phyloP scores from a whole-genome alignment of 805 yeast species.

The Candida sakaeoensis region DNA sequence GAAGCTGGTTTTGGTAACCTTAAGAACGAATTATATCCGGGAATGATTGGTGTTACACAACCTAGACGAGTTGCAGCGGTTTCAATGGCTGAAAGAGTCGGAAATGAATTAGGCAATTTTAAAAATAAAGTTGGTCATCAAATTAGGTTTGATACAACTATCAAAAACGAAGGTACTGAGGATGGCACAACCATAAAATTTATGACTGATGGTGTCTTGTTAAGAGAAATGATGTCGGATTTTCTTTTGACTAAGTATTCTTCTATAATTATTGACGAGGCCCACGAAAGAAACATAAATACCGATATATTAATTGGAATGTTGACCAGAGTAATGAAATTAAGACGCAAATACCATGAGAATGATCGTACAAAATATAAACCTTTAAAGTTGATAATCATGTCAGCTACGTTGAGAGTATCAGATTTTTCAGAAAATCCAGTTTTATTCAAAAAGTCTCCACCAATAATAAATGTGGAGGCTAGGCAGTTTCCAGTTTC shows the following conservation, averaged over 20 bases:
- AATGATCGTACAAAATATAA: slow-evolving; percentile 46
- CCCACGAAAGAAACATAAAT: slow-evolving; percentile 94
- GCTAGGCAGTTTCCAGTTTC: slow-evolving; percentile 95
- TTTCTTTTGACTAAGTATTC: slow-evolving; percentile 79
- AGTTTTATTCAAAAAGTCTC: slow-evolving; percentile 62
- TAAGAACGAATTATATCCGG: slow-evolving; percentile 56
- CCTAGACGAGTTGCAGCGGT: slow-evolving; percentile 94
- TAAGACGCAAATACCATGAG: slow-evolving; percentile 54
- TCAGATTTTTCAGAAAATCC: slow-evolving; percentile 86
- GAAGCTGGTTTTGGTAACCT: slow-evolving; percentile 88
- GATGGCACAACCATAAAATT: slow-evolving; percentile 69
- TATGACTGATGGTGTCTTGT: slow-evolving; percentile 92
- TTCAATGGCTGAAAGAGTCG: slow-evolving; percentile 82
- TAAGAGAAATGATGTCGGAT: slow-evolving; percentile 91
- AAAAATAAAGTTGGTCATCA: slow-evolving; percentile 73
- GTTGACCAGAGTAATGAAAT: slow-evolving; percentile 77
- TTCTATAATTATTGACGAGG: slow-evolving; percentile 88
- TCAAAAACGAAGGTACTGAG: slow-evolving; percentile 44
- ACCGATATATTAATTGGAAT: slow-evolving; percentile 96
- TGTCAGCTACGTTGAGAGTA: slow-evolving; percentile 97
- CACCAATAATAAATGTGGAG: slow-evolving; percentile 85
- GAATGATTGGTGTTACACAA: slow-evolving; percentile 95
- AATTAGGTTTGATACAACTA: slow-evolving; percentile 72
- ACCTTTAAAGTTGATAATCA: slow-evolving; percentile 78
- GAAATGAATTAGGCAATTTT: slow-evolving; percentile 71